Base-by-base conservation (phyloP, 805 yeast species). In the Brettanomyces sp. region DNA sequence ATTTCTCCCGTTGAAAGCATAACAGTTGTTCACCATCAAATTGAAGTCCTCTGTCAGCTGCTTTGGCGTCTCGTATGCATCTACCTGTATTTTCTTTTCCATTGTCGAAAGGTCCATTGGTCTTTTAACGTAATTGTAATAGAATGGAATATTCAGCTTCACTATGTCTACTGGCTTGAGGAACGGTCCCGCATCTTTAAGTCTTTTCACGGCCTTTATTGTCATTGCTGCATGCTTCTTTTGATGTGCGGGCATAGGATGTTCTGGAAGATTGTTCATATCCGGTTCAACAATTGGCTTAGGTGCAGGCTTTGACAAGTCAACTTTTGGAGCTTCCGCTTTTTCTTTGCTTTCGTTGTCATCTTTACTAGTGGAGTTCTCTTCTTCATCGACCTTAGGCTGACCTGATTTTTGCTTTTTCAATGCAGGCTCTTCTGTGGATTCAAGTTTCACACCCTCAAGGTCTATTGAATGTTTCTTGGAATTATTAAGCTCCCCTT, bases 51-150 rank as follows among this genome's bases (percentile, higher is more conserved):
- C 82, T 22, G 74, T 76, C 38, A 90, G 76, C 51, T 80, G 80
- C 51, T 75, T 75, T 9, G 89, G 81, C 4, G 75, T 72, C 51
- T 75, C 83, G 64, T 90, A 93, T 2, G 87, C 90, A 57, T 80
- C 78, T 6, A 64, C 77, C 37, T 60, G 70, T 36, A 90, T 66
- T 64, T 90, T 91, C 56, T 76, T 77, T 65, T 93, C 99, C 52
- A 93, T 85, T 1, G 97, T 88, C 3, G 90, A 76, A 33, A 93
- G 69, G 63, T 91, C 98, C 97, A 93, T 93, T 36, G 99, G 99
- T 56, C 82, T 72, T 52, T 77, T 73, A 56, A 93, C 80, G 57
- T 77, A 80, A 56, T 88, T 89, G 63, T 82, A 87, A 63, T 93
- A 93, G 52, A 85, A 79, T 3, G 99, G 99, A 46, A 93, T 85